Conservation (phyloP, 768 basidiomycete species). For the Amyloporia xantha region DNA sequence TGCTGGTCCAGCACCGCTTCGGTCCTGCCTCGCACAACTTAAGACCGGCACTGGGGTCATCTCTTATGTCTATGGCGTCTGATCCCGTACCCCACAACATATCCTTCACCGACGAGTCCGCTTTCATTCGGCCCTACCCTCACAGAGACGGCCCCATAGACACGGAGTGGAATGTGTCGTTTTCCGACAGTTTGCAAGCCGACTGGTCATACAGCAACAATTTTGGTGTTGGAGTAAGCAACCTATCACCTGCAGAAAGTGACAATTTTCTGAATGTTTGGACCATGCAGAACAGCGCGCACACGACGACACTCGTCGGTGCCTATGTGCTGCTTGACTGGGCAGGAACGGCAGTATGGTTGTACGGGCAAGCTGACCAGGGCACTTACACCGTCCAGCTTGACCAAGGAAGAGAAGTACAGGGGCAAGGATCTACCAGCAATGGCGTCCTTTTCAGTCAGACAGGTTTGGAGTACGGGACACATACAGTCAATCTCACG, state of each 20-base stretch:
- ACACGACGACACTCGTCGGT: not conserved
- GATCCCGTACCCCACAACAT: not conserved
- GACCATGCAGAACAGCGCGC: not conserved
- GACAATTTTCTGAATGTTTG: no score
- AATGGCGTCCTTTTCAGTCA: not conserved
- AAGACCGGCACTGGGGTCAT: no score
- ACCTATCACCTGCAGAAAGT: no score
- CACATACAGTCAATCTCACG: not conserved
- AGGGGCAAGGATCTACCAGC: not conserved
- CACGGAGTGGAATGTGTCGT: not conserved
- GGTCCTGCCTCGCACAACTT: no score
- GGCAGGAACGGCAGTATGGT: not conserved
- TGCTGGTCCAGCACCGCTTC: no score
- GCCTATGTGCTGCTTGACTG: not conserved
- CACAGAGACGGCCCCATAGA: not conserved
- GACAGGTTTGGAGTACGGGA: not conserved
- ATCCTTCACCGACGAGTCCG: not conserved
- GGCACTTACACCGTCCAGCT: not conserved
- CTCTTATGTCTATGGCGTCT: no score
- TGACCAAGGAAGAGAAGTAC: not conserved
- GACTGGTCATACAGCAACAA: not conserved
- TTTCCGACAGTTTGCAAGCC: not conserved
- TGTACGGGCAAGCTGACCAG: not conserved
- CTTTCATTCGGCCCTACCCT: not conserved
- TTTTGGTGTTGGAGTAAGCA: not conserved